These are phyloP conservation scores for Sporothrix brasiliensis DNA, from an alignment of 2,329 filamentous ascomycete species.

Conservation along the genomic window DNA sequence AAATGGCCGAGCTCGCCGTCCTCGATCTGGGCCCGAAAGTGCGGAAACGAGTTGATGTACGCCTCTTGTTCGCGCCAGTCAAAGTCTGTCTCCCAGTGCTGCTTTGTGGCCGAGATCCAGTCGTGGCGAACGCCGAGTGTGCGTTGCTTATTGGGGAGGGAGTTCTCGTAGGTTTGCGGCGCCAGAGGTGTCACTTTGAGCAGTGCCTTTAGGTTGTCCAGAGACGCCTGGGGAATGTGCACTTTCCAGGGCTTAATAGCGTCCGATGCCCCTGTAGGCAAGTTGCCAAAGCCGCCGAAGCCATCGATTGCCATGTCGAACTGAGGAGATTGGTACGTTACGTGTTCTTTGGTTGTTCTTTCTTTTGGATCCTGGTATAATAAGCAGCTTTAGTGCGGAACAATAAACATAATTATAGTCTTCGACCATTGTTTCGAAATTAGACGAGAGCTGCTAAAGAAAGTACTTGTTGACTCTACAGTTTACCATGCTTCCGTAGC, in stretches of 20 bases:
- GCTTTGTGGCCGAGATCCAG: not conserved
- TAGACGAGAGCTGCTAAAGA: no score
- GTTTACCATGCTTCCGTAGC: no score
- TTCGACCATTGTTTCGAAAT: no score
- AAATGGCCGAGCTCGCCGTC: not conserved
- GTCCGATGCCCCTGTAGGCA: not conserved
- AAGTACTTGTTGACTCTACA: no score
- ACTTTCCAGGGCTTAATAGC: not conserved
- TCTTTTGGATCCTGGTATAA: not conserved
- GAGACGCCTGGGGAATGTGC: not conserved
- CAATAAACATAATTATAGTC: not conserved
- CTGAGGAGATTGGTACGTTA: not conserved
- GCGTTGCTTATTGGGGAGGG: not conserved
- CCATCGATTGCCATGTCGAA: not conserved
- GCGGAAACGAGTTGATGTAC: slow-evolving; percentile 19
- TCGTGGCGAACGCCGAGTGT: slow-evolving; percentile 7
- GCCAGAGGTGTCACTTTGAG: not conserved
- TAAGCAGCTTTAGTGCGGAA: not conserved
- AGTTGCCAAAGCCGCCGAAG: not conserved
- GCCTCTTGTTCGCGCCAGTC: not conserved
- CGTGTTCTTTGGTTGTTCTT: no score
- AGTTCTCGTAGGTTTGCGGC: slow-evolving; percentile 9
- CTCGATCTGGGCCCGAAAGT: not conserved
- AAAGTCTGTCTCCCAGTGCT: not conserved
- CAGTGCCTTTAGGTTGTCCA: not conserved